Percentiles rank a stretch among this genome's conserved stretches.
Conservation (phyloP, 2,329 filamentous ascomycete species). For the Fusarium protoensiforme region DNA sequence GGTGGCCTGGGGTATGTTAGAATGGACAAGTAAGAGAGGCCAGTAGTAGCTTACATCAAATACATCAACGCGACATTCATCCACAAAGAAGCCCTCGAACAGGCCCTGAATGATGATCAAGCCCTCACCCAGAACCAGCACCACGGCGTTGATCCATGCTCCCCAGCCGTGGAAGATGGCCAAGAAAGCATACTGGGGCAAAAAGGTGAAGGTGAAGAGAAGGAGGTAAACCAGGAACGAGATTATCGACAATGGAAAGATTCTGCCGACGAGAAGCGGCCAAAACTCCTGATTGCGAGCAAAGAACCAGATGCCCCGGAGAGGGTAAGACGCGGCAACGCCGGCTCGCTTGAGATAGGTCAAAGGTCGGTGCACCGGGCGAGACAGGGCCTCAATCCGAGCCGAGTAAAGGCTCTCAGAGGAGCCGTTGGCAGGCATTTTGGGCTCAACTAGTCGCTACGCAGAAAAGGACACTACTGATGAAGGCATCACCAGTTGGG, state of each 20-base stretch:
- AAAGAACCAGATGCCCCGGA: slow-evolving; percentile 87
- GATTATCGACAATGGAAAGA: slow-evolving; percentile 84
- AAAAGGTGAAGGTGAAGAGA: slow-evolving; percentile 87
- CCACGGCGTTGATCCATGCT: slow-evolving; percentile 90
- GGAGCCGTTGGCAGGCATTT: slow-evolving; percentile 31
- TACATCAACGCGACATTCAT: slow-evolving; percentile 81
- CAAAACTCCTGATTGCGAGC: slow-evolving; percentile 80
- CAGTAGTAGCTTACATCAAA: slow-evolving; percentile 74
- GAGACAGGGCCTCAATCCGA: slow-evolving; percentile 29
- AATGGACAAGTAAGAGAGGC: neutral
- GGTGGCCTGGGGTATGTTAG: slow-evolving; percentile 62
- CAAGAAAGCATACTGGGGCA: slow-evolving; percentile 90
- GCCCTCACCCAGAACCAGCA: slow-evolving; percentile 87
- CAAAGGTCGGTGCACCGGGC: slow-evolving; percentile 50
- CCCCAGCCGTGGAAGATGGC: slow-evolving; percentile 87
- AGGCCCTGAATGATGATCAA: slow-evolving; percentile 75
- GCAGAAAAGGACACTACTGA: neutral
- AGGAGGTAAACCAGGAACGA: slow-evolving; percentile 86
- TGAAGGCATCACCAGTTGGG: slow-evolving; percentile 26
- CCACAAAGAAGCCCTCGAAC: slow-evolving; percentile 85
- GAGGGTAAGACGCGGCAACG: slow-evolving; percentile 64
- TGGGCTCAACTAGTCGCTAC: neutral
- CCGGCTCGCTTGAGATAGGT: slow-evolving; percentile 57
- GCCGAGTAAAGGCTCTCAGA: slow-evolving; percentile 19
- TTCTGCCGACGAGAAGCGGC: slow-evolving; percentile 80